Conservation (phyloP, 1,139 yeast species). For the Entelexis sorbosivorans region DNA sequence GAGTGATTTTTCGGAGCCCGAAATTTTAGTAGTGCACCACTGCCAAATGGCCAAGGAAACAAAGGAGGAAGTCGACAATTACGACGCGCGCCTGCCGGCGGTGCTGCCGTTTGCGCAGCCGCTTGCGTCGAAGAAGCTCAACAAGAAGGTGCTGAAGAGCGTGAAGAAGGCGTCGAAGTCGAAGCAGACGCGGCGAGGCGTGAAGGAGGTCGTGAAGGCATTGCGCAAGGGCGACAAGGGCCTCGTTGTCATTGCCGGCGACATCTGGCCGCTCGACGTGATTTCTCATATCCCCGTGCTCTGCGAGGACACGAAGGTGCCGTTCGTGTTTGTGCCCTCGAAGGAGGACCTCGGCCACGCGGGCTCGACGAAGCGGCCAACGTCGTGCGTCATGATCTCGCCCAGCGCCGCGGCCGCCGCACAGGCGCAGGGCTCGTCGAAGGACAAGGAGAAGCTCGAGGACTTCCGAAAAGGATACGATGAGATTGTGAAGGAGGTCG, state of each 20-base stretch:
- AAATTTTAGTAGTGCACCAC: background rate
- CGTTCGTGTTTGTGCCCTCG: slow-evolving; percentile 86
- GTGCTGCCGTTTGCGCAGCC: slow-evolving; percentile 89
- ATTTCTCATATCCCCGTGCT: slow-evolving; percentile 94
- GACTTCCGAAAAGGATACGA: slow-evolving; percentile 90
- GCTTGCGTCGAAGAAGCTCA: slow-evolving; percentile 87
- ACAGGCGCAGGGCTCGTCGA: slow-evolving; percentile 58
- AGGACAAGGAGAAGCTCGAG: slow-evolving; percentile 55
- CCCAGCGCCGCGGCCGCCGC: slow-evolving; percentile 45
- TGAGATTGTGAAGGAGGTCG: slow-evolving; percentile 87
- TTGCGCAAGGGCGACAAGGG: slow-evolving; percentile 97
- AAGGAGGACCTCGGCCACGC: slow-evolving; percentile 98
- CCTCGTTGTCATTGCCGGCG: slow-evolving; percentile 91
- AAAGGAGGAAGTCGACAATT: slow-evolving; percentile 54
- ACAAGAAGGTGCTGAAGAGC: slow-evolving; percentile 88
- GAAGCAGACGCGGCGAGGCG: slow-evolving; percentile 97
- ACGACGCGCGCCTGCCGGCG: slow-evolving; percentile 83
- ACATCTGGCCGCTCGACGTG: slow-evolving; percentile 94
- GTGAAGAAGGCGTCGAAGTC: slow-evolving; percentile 92
- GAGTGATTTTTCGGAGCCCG: background rate
- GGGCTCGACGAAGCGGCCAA: slow-evolving; percentile 98
- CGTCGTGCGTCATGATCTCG: slow-evolving; percentile 93
- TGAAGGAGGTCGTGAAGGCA: slow-evolving; percentile 96
- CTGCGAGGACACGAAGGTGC: slow-evolving; percentile 88
- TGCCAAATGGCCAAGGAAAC: slow-evolving; percentile 26